Evolutionary conservation across 176 grass and related monocot genomes (phyloP).

Genomic region (Pontederia paniculata): DNA sequence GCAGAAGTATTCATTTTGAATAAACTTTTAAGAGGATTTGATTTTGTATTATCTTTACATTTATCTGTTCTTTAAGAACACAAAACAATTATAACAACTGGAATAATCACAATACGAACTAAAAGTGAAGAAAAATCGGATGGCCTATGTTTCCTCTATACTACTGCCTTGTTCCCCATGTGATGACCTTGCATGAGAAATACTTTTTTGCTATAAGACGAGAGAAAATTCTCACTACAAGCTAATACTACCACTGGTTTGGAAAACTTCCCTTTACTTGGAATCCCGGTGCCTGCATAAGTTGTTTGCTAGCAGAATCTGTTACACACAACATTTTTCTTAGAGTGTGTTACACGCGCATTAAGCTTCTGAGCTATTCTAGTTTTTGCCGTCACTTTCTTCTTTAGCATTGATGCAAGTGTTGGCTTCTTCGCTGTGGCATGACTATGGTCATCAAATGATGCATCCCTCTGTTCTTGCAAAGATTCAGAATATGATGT

Average conservation of each 20-base stretch:
- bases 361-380: constrained; percentile 67
- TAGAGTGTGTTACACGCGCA: constrained; percentile 29
- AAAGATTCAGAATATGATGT: constrained; percentile 52
- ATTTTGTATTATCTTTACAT: too few relatives aligned
- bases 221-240: not conserved
- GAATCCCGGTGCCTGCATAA: constrained; percentile 44
- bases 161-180: too few relatives aligned
- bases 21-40: too few relatives aligned
- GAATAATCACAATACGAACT: too few relatives aligned
- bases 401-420: constrained; percentile 82
- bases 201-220: too few relatives aligned
- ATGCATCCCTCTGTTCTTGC: constrained; percentile 28
- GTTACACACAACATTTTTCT: too few relatives aligned
- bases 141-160: too few relatives aligned
- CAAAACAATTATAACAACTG: too few relatives aligned
- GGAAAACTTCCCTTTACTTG: constrained; percentile 65
- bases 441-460: constrained; percentile 12
- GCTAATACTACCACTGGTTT: constrained; percentile 51
- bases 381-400: constrained; percentile 74
- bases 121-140: too few relatives aligned
- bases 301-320: constrained; percentile 35
- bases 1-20: too few relatives aligned
- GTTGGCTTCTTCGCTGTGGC: constrained; percentile 50
- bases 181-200: too few relatives aligned
- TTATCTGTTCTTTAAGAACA: too few relatives aligned